A percentile compares a stretch with the other conserved stretches of the same genome.
Conservation (phyloP, 2,329 filamentous ascomycete genomes). For the Parastagonospora nodorum region DNA sequence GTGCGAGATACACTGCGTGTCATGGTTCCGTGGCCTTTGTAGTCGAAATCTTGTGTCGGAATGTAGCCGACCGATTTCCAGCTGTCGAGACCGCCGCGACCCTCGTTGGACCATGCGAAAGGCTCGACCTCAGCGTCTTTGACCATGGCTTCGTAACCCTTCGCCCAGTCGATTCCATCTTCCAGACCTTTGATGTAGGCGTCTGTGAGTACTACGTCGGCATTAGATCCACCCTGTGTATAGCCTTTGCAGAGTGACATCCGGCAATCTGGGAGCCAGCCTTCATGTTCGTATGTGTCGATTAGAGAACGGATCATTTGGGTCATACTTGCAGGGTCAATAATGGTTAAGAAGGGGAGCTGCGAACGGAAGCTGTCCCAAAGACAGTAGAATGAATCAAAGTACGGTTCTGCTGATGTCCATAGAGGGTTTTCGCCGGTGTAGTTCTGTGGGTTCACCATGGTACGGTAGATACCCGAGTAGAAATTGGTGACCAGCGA, state of each 20-base stretch:
- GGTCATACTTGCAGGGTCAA: slow-evolving; percentile 67
- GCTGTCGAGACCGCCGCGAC: slow-evolving; percentile 66
- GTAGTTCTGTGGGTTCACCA: slow-evolving; percentile 76
- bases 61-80: slow-evolving; percentile 77
- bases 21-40: slow-evolving; percentile 67
- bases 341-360: slow-evolving; percentile 68
- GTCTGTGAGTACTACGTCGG: slow-evolving; percentile 71
- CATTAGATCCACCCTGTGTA: slow-evolving; percentile 74
- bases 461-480: slow-evolving; percentile 72
- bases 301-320: slow-evolving; percentile 71
- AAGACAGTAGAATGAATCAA: slow-evolving; percentile 75
- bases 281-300: slow-evolving; percentile 70
- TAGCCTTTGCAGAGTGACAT: slow-evolving; percentile 66
- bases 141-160: slow-evolving; percentile 71
- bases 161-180: slow-evolving; percentile 67
- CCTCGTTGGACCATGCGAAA: slow-evolving; percentile 70
- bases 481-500: slow-evolving; percentile 68
- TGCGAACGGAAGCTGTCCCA: slow-evolving; percentile 75
- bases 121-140: slow-evolving; percentile 73
- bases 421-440: slow-evolving; percentile 74
- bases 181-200: slow-evolving; percentile 69
- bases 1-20: slow-evolving; percentile 74
- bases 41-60: slow-evolving; percentile 66
- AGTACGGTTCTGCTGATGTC: slow-evolving; percentile 70
- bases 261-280: slow-evolving; percentile 75